A percentile compares a stretch with the other conserved stretches of the same genome.
phyloP scores from a whole-genome alignment of 257 asterid genomes.

The Ilex aquifolium region DNA sequence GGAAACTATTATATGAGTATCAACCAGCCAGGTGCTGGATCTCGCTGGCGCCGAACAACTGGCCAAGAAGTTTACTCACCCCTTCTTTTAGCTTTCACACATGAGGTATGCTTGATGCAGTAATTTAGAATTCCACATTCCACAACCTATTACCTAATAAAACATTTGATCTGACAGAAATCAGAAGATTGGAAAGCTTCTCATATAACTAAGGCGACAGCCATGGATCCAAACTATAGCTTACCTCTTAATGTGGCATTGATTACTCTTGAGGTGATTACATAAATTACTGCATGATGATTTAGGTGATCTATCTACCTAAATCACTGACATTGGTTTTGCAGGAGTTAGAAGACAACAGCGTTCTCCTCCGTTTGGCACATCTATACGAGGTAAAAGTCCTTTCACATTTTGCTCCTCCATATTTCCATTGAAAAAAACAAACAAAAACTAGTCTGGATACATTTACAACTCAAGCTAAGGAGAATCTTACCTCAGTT shows the following conservation, averaged over 20 bases:
- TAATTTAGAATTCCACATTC: background rate
- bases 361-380: slow-evolving; percentile 71
- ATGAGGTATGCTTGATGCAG: slow-evolving; percentile 40
- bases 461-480: background rate
- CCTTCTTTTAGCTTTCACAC: slow-evolving; percentile 65
- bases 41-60: slow-evolving; percentile 76
- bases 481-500: background rate
- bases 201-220: slow-evolving; percentile 30
- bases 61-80: slow-evolving; percentile 93
- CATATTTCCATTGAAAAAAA: background rate
- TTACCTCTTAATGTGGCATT: slow-evolving; percentile 71
- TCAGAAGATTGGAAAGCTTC: slow-evolving; percentile 56
- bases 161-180: slow-evolving; percentile 35
- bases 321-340: slow-evolving; percentile 13
- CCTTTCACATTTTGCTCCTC: background rate
- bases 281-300: background rate
- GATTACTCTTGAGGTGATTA: slow-evolving; percentile 71
- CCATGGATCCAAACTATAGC: slow-evolving; percentile 61
- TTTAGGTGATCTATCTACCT: background rate
- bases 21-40: slow-evolving; percentile 51
- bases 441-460: background rate
- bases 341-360: slow-evolving; percentile 59
- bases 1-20: slow-evolving; percentile 64
- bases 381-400: slow-evolving; percentile 71
- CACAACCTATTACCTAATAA: slow-evolving; percentile 5